Evolutionary conservation across 2,329 filamentous ascomycete species (phyloP).

Genomic region (Neofusicoccum cordaticola): DNA sequence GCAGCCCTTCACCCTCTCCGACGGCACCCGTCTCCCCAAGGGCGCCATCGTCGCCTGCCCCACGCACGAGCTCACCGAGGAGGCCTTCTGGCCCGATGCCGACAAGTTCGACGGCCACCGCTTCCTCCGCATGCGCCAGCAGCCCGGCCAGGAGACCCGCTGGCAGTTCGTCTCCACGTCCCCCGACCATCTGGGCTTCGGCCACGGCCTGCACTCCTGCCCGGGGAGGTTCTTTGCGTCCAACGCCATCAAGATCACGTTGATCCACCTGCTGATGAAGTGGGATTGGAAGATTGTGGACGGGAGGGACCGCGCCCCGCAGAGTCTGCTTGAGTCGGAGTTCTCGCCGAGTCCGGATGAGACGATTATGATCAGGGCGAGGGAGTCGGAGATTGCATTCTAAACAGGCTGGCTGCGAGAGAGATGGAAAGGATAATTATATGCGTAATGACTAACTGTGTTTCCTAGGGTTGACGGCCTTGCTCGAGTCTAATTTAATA

Average conservation of each 20-base stretch:
- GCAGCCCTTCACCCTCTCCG: neutral
- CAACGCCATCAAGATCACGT: conserved; percentile 32
- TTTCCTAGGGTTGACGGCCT: too few relatives aligned
- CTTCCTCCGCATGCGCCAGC: neutral
- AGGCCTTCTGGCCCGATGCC: neutral
- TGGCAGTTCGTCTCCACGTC: conserved; percentile 2
- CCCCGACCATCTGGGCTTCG: conserved; percentile 28
- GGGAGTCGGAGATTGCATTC: neutral
- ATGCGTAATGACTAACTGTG: too few relatives aligned
- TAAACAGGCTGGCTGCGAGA: neutral
- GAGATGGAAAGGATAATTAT: too few relatives aligned
- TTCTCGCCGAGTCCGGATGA: neutral
- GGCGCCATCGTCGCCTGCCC: neutral
- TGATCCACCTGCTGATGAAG: conserved; percentile 1
- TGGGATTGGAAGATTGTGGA: neutral
- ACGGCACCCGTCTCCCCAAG: neutral
- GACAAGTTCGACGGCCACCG: neutral
- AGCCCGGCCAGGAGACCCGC: neutral
- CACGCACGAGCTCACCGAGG: conserved; percentile 2
- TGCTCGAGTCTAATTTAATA: too few relatives aligned
- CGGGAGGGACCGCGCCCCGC: neutral
- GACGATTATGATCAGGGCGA: neutral
- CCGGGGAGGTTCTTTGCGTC: conserved; percentile 34
- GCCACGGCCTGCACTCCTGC: conserved; percentile 32
- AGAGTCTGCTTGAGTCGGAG: neutral